These are phyloP conservation scores for Phoenix roebelenii DNA, from an alignment of 176 grass and related monocot species.

Conservation along the genomic window DNA sequence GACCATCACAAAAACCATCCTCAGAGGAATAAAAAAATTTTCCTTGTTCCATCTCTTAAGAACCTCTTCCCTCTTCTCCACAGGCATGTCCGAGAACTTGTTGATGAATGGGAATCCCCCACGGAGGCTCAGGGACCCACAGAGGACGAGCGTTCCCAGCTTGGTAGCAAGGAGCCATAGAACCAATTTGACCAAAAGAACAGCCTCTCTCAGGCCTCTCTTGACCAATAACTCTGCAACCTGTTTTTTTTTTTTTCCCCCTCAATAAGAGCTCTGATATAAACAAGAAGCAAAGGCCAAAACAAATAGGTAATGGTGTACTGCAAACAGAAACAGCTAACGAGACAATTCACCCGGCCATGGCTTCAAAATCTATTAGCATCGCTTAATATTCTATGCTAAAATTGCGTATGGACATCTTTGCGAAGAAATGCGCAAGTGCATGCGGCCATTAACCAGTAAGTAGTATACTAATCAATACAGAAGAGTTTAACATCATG, in stretches of 20 bases:
- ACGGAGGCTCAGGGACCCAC: slow-evolving; percentile 38
- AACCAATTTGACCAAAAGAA: slow-evolving; percentile 43
- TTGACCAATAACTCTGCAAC: slow-evolving; percentile 54
- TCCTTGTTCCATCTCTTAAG: slow-evolving; percentile 53
- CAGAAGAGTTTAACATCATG: too few relatives aligned
- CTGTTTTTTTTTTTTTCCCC: background rate
- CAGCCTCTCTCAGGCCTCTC: slow-evolving; percentile 42
- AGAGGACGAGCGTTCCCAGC: slow-evolving; percentile 56
- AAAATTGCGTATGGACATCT: too few relatives aligned
- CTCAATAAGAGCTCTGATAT: too few relatives aligned
- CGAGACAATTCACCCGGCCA: too few relatives aligned
- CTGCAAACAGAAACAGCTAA: too few relatives aligned
- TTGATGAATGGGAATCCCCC: slow-evolving; percentile 43
- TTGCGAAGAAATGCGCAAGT: too few relatives aligned
- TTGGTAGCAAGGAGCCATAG: slow-evolving; percentile 65
- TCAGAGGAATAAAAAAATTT: slow-evolving; percentile 44
- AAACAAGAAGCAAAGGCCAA: too few relatives aligned
- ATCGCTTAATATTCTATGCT: too few relatives aligned
- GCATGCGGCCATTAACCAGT: too few relatives aligned
- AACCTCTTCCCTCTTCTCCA: slow-evolving; percentile 35
- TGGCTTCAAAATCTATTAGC: too few relatives aligned
- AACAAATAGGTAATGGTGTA: too few relatives aligned
- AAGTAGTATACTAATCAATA: too few relatives aligned
- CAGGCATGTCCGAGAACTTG: slow-evolving; percentile 46
- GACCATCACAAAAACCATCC: slow-evolving; percentile 53